phyloP scores from a whole-genome alignment of 495 filamentous ascomycete genomes.

The Penicillium dipodomyicola region DNA sequence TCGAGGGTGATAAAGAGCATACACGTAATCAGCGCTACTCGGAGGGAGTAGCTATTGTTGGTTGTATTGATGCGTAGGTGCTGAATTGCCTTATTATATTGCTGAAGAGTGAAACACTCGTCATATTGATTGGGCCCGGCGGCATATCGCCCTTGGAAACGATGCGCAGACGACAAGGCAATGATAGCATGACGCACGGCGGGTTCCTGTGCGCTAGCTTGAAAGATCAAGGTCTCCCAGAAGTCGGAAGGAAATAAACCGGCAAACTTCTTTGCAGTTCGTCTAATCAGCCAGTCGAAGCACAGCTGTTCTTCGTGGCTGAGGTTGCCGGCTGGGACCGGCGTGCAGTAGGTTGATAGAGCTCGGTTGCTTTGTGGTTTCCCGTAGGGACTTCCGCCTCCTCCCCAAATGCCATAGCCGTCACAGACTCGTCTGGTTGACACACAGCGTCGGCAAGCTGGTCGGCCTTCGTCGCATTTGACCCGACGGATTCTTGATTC shows the following conservation, averaged over 20 bases:
- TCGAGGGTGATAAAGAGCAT: slow-evolving; percentile 53
- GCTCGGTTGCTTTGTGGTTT: slow-evolving; percentile 26
- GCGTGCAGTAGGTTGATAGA: slow-evolving; percentile 21
- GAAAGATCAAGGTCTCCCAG: slow-evolving; percentile 55
- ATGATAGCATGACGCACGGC: slow-evolving; percentile 64
- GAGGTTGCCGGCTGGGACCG: slow-evolving; percentile 24
- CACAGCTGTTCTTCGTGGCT: slow-evolving; percentile 48
- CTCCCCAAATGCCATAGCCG: slow-evolving; percentile 56
- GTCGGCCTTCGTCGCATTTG: slow-evolving; percentile 58
- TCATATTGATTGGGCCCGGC: slow-evolving; percentile 8
- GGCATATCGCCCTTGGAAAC: slow-evolving; percentile 24
- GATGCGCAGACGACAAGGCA: slow-evolving; percentile 62
- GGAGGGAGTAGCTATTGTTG: slow-evolving; percentile 15
- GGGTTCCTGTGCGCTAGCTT: slow-evolving; percentile 59
- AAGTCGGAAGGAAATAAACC: slow-evolving; percentile 63
- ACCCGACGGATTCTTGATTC: slow-evolving; percentile 42
- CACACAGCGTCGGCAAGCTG: slow-evolving; percentile 52
- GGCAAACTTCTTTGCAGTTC: slow-evolving; percentile 56
- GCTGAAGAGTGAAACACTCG: slow-evolving; percentile 21
- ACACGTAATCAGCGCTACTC: slow-evolving; percentile 49
- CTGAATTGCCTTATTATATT: slow-evolving; percentile 29
- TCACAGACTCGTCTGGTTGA: slow-evolving; percentile 57
- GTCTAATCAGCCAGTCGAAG: slow-evolving; percentile 59
- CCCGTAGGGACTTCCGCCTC: slow-evolving; percentile 34
- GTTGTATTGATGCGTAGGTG: slow-evolving; percentile 4